These are phyloP conservation scores for Chlorella sp. DNA, from an alignment of 139 green algal species.

Conservation along the genomic window DNA sequence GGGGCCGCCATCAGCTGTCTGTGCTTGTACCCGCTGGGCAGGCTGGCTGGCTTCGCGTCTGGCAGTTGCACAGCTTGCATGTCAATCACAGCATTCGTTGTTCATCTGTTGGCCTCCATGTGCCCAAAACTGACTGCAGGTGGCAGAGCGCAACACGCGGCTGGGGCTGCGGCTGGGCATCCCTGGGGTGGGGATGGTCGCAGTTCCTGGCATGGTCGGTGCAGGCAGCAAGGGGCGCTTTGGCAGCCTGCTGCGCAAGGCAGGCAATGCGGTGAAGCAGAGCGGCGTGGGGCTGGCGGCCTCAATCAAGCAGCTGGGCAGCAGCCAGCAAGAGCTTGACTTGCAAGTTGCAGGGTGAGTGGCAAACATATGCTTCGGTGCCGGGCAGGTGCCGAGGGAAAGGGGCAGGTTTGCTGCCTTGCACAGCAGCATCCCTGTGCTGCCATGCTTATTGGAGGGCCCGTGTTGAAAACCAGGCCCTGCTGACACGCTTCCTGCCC, in stretches of 20 bases:
- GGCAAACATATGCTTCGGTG: too few relatives aligned
- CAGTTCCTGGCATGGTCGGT: not conserved
- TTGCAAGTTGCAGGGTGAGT: not conserved
- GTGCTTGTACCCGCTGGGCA: too few relatives aligned
- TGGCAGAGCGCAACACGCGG: conserved; percentile 21
- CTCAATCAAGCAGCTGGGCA: conserved; percentile 16
- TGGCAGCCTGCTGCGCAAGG: conserved; percentile 34
- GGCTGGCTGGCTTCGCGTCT: too few relatives aligned
- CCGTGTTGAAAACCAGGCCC: too few relatives aligned
- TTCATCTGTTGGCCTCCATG: not conserved
- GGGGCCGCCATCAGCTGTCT: too few relatives aligned
- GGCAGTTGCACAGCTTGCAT: too few relatives aligned
- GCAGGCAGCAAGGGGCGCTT: conserved; percentile 12
- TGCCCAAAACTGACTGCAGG: not conserved
- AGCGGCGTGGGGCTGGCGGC: conserved; percentile 8
- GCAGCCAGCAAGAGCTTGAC: conserved; percentile 5
- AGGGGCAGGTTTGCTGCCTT: too few relatives aligned
- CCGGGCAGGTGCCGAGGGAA: too few relatives aligned
- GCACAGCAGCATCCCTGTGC: too few relatives aligned
- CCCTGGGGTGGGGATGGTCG: not conserved
- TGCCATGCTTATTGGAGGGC: too few relatives aligned
- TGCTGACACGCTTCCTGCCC: too few relatives aligned
- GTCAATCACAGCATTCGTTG: not conserved
- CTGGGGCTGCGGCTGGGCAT: conserved; percentile 18
- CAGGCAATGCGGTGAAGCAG: conserved; percentile 3